Evolutionary conservation across 148 eudicot genomes (phyloP).

Genomic region (Vaccinium myrtillus): DNA sequence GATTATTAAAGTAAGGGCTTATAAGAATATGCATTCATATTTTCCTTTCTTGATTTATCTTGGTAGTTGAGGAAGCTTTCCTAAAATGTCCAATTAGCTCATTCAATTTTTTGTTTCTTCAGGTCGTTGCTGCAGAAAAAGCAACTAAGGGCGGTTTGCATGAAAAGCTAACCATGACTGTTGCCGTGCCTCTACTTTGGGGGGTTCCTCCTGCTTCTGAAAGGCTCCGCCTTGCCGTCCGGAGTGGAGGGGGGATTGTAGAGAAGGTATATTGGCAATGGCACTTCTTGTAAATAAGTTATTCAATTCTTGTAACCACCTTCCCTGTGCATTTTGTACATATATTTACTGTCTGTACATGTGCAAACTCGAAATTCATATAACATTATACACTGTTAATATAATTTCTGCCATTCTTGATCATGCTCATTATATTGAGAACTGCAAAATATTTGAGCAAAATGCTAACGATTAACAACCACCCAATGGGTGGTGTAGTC

Average conservation of each 20-base stretch:
- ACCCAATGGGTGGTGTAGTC: too few relatives aligned
- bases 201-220: slow-evolving; percentile 98
- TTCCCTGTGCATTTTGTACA: slow-evolving; percentile 54
- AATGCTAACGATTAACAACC: background rate
- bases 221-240: slow-evolving; percentile 79
- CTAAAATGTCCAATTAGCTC: background rate
- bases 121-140: slow-evolving; percentile 85
- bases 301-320: slow-evolving; percentile 41
- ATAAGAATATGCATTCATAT: background rate
- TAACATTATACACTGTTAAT: slow-evolving; percentile 13
- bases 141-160: slow-evolving; percentile 67
- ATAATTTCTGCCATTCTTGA: background rate
- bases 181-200: slow-evolving; percentile 94
- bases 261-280: slow-evolving; percentile 93
- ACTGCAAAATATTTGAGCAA: background rate
- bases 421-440: background rate
- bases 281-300: slow-evolving; percentile 68
- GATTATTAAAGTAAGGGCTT: background rate
- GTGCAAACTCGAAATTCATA: slow-evolving; percentile 9
- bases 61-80: slow-evolving; percentile 3
- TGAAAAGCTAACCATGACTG: slow-evolving; percentile 88
- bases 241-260: slow-evolving; percentile 96
- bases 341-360: slow-evolving; percentile 23
- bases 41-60: slow-evolving; percentile 7
- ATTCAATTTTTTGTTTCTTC: background rate